Evolutionary conservation across 1,284 basidiomycete species (phyloP).

Genomic region (Laetiporus sulphureus): DNA sequence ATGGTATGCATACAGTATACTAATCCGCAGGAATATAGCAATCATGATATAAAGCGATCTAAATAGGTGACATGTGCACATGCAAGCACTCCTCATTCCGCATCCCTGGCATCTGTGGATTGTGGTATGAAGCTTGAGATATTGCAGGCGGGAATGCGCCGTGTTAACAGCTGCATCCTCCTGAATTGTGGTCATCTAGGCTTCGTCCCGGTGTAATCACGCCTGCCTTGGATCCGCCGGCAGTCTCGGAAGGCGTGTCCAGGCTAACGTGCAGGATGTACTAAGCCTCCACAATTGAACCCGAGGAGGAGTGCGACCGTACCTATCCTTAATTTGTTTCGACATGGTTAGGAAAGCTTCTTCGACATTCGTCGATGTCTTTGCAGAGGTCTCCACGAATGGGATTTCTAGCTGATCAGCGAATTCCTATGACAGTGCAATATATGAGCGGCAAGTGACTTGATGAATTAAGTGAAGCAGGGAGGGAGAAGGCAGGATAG

Average conservation of each 20-base stretch:
- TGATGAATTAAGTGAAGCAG: slow-evolving; percentile 2
- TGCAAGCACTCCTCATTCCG: no score
- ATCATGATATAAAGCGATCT: no score
- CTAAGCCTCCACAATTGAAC: background rate
- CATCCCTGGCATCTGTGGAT: no score
- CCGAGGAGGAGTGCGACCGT: slow-evolving; percentile 19
- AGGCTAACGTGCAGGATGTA: slow-evolving; percentile 12
- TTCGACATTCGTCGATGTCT: slow-evolving; percentile 97
- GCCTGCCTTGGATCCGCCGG: slow-evolving; percentile 18
- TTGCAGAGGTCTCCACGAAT: slow-evolving; percentile 98
- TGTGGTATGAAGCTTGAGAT: no score
- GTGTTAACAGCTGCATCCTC: slow-evolving; percentile 23
- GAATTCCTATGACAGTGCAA: slow-evolving; percentile 61
- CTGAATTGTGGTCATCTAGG: slow-evolving; percentile 18
- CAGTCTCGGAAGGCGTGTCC: slow-evolving; percentile 20
- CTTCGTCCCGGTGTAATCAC: slow-evolving; percentile 22
- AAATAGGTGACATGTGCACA: no score
- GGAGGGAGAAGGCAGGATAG: background rate
- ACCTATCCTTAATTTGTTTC: slow-evolving; percentile 96
- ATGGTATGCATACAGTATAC: no score
- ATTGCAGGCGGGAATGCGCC: no score
- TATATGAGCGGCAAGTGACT: background rate
- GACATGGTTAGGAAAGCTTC: slow-evolving; percentile 99
- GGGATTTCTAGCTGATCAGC: slow-evolving; percentile 91
- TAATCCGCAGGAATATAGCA: no score